A percentile compares a stretch with the other conserved stretches of the same genome.
Evolutionary conservation across 2,329 filamentous ascomycete genomes (phyloP).

Genomic region (Microsporum canis): DNA sequence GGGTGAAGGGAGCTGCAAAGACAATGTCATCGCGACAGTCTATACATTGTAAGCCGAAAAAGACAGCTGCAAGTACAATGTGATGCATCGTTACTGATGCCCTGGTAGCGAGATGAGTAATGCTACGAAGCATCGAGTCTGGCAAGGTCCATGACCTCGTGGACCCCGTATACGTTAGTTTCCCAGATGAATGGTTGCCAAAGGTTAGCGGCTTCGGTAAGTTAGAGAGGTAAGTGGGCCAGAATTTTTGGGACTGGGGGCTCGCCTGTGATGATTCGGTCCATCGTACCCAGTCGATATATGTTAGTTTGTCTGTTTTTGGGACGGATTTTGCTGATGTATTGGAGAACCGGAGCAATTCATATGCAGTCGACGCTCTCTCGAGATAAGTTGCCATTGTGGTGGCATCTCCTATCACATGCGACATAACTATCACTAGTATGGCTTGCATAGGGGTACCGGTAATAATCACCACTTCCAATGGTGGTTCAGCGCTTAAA

Average conservation of each 20-base stretch:
- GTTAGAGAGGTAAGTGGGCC: background rate
- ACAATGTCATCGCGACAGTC: background rate
- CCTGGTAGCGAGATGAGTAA: background rate
- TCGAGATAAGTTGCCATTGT: background rate
- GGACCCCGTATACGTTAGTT: background rate
- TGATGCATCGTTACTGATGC: background rate
- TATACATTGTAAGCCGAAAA: background rate
- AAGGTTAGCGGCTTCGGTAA: background rate
- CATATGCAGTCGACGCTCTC: background rate
- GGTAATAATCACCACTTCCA: background rate
- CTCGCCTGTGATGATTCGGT: background rate
- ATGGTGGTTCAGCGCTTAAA: background rate
- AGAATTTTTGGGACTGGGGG: background rate
- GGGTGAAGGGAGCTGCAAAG: conserved; percentile 1
- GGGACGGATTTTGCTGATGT: background rate
- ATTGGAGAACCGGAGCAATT: background rate
- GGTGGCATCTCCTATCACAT: conserved; percentile 1
- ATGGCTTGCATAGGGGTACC: background rate
- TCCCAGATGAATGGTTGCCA: background rate
- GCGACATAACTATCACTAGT: conserved; percentile 3
- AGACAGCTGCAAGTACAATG: background rate
- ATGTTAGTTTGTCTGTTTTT: background rate
- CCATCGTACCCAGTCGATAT: background rate
- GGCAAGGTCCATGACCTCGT: background rate
- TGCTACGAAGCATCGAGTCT: background rate